Base-by-base conservation (phyloP, 139 green algal genomes). In the Desmodesmus armatus region DNA sequence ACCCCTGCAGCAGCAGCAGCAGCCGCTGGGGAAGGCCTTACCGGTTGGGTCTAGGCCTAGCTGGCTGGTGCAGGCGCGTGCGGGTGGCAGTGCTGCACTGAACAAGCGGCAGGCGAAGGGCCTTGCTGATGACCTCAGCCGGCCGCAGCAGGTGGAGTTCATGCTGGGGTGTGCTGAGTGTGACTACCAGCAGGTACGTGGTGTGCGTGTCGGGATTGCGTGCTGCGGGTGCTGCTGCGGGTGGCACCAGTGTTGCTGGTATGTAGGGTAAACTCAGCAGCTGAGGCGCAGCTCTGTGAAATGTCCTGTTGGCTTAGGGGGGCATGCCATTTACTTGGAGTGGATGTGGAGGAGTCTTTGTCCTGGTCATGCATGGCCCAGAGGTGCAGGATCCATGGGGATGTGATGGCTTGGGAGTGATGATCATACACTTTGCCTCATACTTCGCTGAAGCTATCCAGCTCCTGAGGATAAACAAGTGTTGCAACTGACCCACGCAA, bases 111-210 rank as follows among this genome's bases (percentile, higher is more conserved):
- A 43, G 21, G 58, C 40, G 15, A 44, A n/a, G 78, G 19, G n/a
- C 6, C 47, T 47, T 39, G 15, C 44, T 40, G 78, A 84, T 58
- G 78, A 84, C 43, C 21, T 47, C 17, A 55, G 41, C 62, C 44
- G 31, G 29, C 78, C 35, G 31, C 78, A 84, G 43, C 37, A 84
- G 78, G n/a, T 84, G n/a, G 78, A 84, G 62, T 84, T 84, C 43
- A 84, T 84, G 78, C 62, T 76, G 62, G 78, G 78, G 1, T 84
- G 78, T 35, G 40, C n/a, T 23, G 27, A 39, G 9, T 84, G 78
- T 41, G 29, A 33, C 31, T 51, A 63, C 31, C 62, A 76, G 63
- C 21, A 37, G 60, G 63, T 77, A n/a, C n/a, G n/a, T n/a, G n/a
- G n/a, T n/a, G n/a, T n/a, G n/a, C n/a, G n/a, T n/a, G n/a, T n/a